Percentiles rank a stretch among this genome's conserved stretches.
These are phyloP conservation scores for Boletus rubropictus DNA, from an alignment of 768 basidiomycete genomes.

Conservation along the genomic window DNA sequence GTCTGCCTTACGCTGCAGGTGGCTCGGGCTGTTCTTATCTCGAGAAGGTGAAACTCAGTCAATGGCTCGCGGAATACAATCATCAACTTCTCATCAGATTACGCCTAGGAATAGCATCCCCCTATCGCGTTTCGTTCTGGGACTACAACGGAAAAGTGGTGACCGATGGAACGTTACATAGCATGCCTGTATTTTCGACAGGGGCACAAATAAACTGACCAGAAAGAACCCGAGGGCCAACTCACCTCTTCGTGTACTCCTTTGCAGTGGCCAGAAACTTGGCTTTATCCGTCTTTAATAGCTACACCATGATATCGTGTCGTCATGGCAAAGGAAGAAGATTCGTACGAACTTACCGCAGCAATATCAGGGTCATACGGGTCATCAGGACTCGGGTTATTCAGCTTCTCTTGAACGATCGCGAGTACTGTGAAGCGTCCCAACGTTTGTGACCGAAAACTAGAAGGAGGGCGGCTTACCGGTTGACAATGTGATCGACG, in stretches of 20 bases:
- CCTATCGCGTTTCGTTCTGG: background rate
- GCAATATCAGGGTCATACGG: constrained; percentile 87
- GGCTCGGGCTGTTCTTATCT: constrained; percentile 7
- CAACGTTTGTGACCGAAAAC: constrained; percentile 8
- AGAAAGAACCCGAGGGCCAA: background rate
- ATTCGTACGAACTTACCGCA: constrained; percentile 45
- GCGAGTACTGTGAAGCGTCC: constrained; percentile 49
- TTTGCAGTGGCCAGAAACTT: constrained; percentile 75
- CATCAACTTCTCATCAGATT: background rate
- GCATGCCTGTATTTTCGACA: constrained; percentile 15
- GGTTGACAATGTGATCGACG: constrained; percentile 64
- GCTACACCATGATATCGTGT: constrained; percentile 33
- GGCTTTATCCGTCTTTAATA: constrained; percentile 68
- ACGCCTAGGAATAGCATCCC: background rate
- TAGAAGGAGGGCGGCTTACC: constrained; percentile 34
- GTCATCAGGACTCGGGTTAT: constrained; percentile 84
- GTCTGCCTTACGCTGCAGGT: constrained; percentile 13
- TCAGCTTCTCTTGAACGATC: constrained; percentile 78
- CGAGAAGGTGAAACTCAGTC: constrained; percentile 3
- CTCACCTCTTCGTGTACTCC: constrained; percentile 81
- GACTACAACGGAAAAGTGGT: constrained; percentile 9
- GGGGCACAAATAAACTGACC: background rate
- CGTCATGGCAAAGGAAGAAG: background rate
- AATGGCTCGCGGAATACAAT: constrained; percentile 2
- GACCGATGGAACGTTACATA: constrained; percentile 6